Evolutionary conservation across 2,329 filamentous ascomycete genomes (phyloP).

Genomic region (Furcasterigmium sp.): DNA sequence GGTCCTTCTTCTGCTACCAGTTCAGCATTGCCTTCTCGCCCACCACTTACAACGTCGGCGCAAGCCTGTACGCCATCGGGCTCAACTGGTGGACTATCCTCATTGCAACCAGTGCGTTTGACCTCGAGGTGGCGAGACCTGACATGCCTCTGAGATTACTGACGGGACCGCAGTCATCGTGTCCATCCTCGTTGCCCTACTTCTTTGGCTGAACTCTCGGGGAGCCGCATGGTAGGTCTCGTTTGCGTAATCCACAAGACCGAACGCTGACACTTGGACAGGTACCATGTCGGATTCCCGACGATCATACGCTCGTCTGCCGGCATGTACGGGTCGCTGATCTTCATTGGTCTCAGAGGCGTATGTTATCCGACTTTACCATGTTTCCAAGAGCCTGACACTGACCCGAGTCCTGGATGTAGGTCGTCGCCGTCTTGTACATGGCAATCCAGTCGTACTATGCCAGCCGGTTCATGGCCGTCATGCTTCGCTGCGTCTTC

Average conservation of each 20-base stretch:
- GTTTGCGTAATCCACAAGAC: too few species aligned
- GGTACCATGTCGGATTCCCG: constrained; percentile 12
- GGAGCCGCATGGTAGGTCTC: too few species aligned
- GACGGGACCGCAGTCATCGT: too few species aligned
- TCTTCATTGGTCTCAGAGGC: constrained; percentile 9
- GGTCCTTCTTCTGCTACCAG: too few species aligned
- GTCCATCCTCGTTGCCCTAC: too few species aligned
- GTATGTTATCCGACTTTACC: not conserved
- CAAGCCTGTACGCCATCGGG: constrained; percentile 5
- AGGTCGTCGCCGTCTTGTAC: constrained; percentile 10
- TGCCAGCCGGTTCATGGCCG: constrained; percentile 8
- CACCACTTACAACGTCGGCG: constrained; percentile 5
- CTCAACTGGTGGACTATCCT: constrained; percentile 5
- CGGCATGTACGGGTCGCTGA: constrained; percentile 9
- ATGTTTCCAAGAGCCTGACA: not conserved
- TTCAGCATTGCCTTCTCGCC: constrained; percentile 1
- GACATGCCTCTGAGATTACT: too few species aligned
- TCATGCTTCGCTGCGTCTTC: constrained; percentile 11
- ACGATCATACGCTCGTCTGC: constrained; percentile 5
- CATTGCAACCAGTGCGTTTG: constrained; percentile 2
- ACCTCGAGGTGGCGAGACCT: not conserved
- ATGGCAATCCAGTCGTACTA: constrained; percentile 11
- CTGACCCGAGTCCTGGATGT: too few species aligned
- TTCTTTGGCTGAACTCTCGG: too few species aligned
- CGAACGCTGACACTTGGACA: not conserved